Evolutionary conservation across 768 basidiomycete genomes (phyloP), one percentile per base, ranked within the genome.

Genomic region (Auriscalpium vulgare): DNA sequence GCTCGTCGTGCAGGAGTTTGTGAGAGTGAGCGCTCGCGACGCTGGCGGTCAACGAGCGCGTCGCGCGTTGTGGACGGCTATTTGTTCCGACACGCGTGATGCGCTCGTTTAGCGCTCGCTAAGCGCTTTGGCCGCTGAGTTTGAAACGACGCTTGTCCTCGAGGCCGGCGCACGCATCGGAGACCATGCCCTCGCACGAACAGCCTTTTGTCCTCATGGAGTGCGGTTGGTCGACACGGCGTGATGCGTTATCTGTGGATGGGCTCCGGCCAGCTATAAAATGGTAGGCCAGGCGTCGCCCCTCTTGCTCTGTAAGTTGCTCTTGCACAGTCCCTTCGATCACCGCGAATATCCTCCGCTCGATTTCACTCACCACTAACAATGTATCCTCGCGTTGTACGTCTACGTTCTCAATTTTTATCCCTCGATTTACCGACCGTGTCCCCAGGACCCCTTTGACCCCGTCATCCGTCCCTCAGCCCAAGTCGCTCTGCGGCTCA

Each of bases 401-500:
- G 29, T 29, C 29, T 2, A 2, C 0, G 29, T 29, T 4, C 5
- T 5, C 29, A 29, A 29, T 3, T 29, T 5, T 29, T 29, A 29
- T 5, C 4, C 29, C 29, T 2, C 29, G 29, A 29, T 29, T 29
- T 13, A 43, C 7, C 7, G 17, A 43, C 40, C 5, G 40, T 43
- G 3, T 43, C 17, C 5, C 14, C 17, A 43, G 40, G 17, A 43
- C 17, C 14, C 40, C 13, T 13, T 43, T 43, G 14, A 14, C 4
- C 40, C 17, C 40, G 14, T 17, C 17, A 17, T 11, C 35, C 51
- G 38, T 44, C 10, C 57, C 37, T 51, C 51, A 49, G 46, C 48
- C 53, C 34, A 54, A 53, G 51, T 51, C 8, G 29, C 48, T 17
- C 14, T 62, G 53, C 37, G 21, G 53, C 23, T 57, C 44, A 37